Evolutionary conservation across 352 stramenopile species (phyloP).

Genomic region (Plasmopara halstedii): DNA sequence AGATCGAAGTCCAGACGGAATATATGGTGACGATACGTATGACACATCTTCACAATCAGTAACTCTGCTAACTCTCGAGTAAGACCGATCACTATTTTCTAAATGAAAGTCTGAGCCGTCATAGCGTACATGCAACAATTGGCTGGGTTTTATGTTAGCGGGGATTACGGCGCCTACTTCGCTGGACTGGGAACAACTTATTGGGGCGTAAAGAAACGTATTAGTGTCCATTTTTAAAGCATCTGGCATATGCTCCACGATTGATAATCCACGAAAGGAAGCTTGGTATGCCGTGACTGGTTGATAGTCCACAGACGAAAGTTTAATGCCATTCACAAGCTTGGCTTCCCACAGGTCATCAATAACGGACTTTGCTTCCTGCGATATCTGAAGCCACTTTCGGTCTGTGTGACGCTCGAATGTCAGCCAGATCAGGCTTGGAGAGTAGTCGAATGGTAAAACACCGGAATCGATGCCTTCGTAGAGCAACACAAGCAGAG

Average conservation of each 20-base stretch:
- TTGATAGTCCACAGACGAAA: conserved; percentile 90
- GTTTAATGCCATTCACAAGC: conserved; percentile 92
- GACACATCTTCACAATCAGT: conserved; percentile 97
- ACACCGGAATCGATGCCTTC: conserved; percentile 92
- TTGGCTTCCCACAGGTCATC: conserved; percentile 94
- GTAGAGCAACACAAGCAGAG: conserved; percentile 93
- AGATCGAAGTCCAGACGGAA: conserved; percentile 93
- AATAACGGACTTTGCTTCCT: conserved; percentile 94
- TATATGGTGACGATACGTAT: conserved; percentile 96
- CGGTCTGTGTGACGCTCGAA: conserved; percentile 73
- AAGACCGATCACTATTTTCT: conserved; percentile 39
- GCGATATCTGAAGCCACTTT: conserved; percentile 87
- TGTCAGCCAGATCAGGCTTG: conserved; percentile 88
- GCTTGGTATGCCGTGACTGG: conserved; percentile 95
- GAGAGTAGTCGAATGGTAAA: conserved; percentile 95
- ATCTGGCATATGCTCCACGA: conserved; percentile 83
- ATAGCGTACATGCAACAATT: conserved; percentile 47
- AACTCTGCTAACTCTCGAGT: conserved; percentile 85
- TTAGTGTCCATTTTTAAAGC: conserved; percentile 60
- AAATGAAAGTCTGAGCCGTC: conserved; percentile 72
- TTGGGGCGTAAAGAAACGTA: conserved; percentile 40
- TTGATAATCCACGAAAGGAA: conserved; percentile 79
- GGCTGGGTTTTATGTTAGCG: conserved; percentile 3
- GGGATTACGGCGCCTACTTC: not conserved
- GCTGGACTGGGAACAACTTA: not conserved